These are phyloP conservation scores for Tolypocladium tropicale DNA, from an alignment of 2,329 filamentous ascomycete genomes.

Conservation along the genomic window DNA sequence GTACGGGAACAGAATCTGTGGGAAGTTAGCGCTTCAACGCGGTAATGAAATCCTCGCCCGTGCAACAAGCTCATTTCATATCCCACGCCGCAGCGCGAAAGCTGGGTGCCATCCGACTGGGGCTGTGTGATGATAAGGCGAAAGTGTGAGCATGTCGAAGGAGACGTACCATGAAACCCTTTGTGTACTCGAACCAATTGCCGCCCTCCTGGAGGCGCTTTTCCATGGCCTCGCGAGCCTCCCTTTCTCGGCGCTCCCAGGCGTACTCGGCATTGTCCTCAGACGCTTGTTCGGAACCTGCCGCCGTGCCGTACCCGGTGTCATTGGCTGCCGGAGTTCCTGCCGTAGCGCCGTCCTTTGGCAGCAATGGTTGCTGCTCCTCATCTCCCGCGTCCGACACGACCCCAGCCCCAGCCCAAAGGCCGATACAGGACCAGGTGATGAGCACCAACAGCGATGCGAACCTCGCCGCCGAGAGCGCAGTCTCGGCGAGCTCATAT, in stretches of 20 bases:
- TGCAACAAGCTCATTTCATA: not conserved
- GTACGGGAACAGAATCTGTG: constrained; percentile 65
- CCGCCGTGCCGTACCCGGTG: constrained; percentile 32
- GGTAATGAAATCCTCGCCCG: not conserved
- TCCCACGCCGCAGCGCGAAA: not conserved
- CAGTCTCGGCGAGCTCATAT: constrained; percentile 14
- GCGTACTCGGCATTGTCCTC: constrained; percentile 37
- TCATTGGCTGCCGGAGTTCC: constrained; percentile 10
- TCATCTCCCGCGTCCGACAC: constrained; percentile 30
- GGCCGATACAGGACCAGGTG: constrained; percentile 7
- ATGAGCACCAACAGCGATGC: constrained; percentile 19
- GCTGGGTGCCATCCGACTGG: too few species aligned
- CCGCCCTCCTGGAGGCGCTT: constrained; percentile 65
- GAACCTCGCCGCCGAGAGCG: constrained; percentile 9
- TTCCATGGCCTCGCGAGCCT: constrained; percentile 47
- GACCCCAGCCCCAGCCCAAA: constrained; percentile 17
- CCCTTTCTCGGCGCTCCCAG: constrained; percentile 42
- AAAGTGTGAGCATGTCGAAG: too few species aligned
- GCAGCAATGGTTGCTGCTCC: constrained; percentile 49
- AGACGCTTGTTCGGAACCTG: constrained; percentile 24
- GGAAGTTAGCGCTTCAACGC: not conserved
- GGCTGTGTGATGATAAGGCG: too few species aligned
- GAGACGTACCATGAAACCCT: constrained; percentile 52
- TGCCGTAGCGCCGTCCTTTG: constrained; percentile 13
- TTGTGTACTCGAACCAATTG: constrained; percentile 68